phyloP scores from a whole-genome alignment of 257 asterid genomes.

The Solanum piurae region DNA sequence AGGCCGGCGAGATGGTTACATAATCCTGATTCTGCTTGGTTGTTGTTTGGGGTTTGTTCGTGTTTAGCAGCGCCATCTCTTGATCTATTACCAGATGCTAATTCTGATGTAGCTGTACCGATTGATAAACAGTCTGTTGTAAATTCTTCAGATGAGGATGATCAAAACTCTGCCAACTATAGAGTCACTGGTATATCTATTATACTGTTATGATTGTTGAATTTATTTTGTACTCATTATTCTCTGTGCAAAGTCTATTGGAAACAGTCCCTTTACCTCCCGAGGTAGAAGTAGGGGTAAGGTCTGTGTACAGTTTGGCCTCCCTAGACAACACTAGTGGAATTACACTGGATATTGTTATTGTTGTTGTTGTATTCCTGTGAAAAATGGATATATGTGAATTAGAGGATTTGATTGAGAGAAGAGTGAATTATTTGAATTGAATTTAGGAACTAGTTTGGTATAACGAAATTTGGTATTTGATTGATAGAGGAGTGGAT shows the following conservation, averaged over 20 bases:
- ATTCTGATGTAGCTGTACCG: conserved; percentile 6
- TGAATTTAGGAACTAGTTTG: not conserved
- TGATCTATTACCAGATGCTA: conserved; percentile 15
- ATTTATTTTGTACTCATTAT: not conserved
- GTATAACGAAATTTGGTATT: not conserved
- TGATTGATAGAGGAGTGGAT: not conserved
- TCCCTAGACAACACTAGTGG: not conserved
- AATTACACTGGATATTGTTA: not conserved
- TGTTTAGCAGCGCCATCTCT: conserved; percentile 22
- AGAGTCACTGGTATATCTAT: conserved; percentile 41
- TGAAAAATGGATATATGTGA: not conserved
- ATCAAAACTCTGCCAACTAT: conserved; percentile 23
- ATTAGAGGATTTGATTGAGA: not conserved
- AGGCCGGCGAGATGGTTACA: conserved; percentile 93
- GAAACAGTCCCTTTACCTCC: too few relatives aligned
- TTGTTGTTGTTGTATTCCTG: not conserved
- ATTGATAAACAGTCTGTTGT: not conserved
- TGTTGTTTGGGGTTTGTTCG: conserved; percentile 60
- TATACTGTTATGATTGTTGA: not conserved
- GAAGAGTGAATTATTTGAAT: not conserved
- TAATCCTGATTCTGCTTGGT: conserved; percentile 75
- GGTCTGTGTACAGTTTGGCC: not conserved
- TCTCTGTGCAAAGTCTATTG: too few relatives aligned
- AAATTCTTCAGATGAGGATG: conserved; percentile 1
- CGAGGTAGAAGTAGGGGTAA: too few relatives aligned